phyloP scores from a whole-genome alignment of 306 rosid species.

The Cucurbita ficifolia region DNA sequence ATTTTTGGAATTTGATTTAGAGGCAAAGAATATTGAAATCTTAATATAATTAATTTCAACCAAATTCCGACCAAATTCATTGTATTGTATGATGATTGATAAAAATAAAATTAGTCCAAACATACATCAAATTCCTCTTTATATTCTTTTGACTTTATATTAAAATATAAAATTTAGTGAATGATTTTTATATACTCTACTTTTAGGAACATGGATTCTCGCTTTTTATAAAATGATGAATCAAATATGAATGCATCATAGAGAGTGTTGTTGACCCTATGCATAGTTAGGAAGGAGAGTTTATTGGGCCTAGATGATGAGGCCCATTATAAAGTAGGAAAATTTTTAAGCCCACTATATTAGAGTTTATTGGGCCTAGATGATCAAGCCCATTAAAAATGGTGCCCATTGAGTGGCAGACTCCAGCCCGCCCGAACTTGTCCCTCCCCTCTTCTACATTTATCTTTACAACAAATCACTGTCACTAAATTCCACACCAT shows the following conservation, averaged over 20 bases:
- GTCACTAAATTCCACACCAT: conserved; percentile 8
- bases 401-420: background rate
- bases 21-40: background rate
- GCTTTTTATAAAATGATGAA: no score
- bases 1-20: background rate
- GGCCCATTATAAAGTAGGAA: no score
- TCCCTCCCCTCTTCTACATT: background rate
- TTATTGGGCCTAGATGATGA: no score
- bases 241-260: no score
- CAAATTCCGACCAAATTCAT: background rate
- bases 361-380: no score
- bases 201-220: background rate
- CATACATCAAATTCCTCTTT: background rate
- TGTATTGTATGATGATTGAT: background rate
- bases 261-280: no score
- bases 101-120: background rate
- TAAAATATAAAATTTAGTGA: background rate
- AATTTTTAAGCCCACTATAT: no score
- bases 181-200: background rate
- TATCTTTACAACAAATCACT: conserved; percentile 4
- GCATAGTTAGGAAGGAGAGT: no score
- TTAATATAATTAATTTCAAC: background rate
- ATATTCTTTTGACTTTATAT: background rate
- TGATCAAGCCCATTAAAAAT: no score
- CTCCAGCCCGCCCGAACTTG: background rate